A percentile compares a stretch with the other conserved stretches of the same genome.
Conservation (phyloP, 2,329 filamentous ascomycete species). For the Epichloe festucae region DNA sequence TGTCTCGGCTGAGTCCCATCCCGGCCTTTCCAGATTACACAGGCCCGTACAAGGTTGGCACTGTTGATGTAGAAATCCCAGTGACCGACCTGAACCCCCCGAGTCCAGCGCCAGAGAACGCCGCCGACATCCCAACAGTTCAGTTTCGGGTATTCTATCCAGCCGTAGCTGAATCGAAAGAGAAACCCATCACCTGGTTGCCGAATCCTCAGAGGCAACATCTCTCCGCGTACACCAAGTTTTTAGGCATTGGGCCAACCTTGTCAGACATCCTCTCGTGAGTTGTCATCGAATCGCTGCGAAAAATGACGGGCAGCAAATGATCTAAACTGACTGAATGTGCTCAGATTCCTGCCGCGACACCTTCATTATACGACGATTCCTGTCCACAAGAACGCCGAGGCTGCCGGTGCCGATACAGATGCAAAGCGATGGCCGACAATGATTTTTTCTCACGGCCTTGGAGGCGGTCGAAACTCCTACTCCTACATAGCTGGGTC, state of each 20-base stretch:
- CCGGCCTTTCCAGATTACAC: constrained; percentile 64
- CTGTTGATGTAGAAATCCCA: constrained; percentile 69
- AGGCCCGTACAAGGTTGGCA: constrained; percentile 67
- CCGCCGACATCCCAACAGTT: constrained; percentile 53
- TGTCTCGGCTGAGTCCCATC: constrained; percentile 51
- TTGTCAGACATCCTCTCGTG: constrained; percentile 48
- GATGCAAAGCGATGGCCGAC: constrained; percentile 56
- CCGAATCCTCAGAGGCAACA: constrained; percentile 64
- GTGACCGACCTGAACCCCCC: constrained; percentile 44
- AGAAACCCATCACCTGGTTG: constrained; percentile 60
- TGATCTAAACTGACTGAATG: not conserved
- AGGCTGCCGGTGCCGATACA: constrained; percentile 42
- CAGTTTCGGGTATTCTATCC: constrained; percentile 79
- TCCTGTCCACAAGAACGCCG: constrained; percentile 59
- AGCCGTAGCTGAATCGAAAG: constrained; percentile 36
- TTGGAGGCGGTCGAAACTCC: constrained; percentile 68
- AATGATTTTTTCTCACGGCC: constrained; percentile 69
- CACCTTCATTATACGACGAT: constrained; percentile 62
- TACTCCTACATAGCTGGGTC: constrained; percentile 76
- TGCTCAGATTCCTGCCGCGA: constrained; percentile 48
- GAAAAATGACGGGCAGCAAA: not conserved
- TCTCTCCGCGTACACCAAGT: constrained; percentile 62
- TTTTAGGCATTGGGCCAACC: constrained; percentile 51
- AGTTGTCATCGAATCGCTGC: constrained; percentile 15
- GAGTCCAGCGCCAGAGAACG: constrained; percentile 37